Conservation (phyloP, 1,284 basidiomycete genomes). For the Apiotrichum porosum region DNA sequence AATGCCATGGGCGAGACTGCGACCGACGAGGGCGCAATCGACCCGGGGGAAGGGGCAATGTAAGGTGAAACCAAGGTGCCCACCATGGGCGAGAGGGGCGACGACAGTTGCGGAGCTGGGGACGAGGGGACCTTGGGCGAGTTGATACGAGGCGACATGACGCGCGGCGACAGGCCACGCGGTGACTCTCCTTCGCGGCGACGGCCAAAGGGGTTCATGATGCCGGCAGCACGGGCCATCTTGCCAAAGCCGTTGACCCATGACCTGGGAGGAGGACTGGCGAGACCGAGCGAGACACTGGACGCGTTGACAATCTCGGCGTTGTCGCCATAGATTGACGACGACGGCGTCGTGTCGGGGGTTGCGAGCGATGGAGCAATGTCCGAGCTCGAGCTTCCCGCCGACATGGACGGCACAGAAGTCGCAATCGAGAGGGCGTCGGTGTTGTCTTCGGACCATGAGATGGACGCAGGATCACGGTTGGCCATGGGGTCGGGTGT, state of each 20-base stretch:
- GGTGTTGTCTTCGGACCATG: conserved; percentile 8
- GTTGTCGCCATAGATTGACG: conserved; percentile 11
- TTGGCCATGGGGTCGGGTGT: conserved; percentile 15
- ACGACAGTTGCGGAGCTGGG: conserved; percentile 6
- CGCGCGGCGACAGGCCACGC: no score
- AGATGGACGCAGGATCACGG: conserved; percentile 3
- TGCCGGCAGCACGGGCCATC: conserved; percentile 37
- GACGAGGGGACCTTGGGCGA: conserved; percentile 7
- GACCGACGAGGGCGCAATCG: conserved; percentile 1
- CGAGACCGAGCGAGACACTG: conserved; percentile 1
- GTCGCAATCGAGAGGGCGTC: conserved; percentile 14
- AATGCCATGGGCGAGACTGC: conserved; percentile 14
- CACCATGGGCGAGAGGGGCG: conserved; percentile 3
- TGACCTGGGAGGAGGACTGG: conserved; percentile 18
- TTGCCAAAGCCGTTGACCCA: conserved; percentile 41
- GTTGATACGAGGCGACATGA: no score
- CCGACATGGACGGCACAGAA: conserved; percentile 16
- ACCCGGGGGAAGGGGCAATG: conserved; percentile 12
- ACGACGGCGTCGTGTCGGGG: conserved; percentile 15
- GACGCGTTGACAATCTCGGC: background rate
- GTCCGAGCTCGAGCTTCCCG: conserved; percentile 5
- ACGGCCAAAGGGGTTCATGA: conserved; percentile 25
- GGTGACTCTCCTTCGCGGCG: conserved; percentile 17
- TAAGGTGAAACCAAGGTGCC: conserved; percentile 5
- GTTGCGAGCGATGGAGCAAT: conserved; percentile 7